A percentile compares a stretch with the other conserved stretches of the same genome.
These are phyloP conservation scores for Coniochaeta prunicola DNA, from an alignment of 2,329 filamentous ascomycete species.

Conservation along the genomic window DNA sequence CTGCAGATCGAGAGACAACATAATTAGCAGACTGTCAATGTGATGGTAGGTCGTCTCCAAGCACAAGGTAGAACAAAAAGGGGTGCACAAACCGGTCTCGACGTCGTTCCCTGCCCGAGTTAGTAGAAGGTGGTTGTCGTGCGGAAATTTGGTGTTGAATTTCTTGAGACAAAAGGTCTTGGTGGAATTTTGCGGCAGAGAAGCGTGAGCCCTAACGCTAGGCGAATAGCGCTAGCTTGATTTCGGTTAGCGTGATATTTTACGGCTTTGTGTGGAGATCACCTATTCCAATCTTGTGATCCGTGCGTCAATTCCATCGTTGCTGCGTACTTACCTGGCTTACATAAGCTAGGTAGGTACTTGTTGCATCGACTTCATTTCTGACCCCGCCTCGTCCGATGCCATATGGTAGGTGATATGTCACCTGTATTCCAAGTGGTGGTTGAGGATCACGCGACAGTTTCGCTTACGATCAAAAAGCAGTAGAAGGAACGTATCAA, in stretches of 20 bases:
- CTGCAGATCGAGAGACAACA: constrained; percentile 21
- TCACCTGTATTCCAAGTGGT: background rate
- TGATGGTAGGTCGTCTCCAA: constrained; percentile 16
- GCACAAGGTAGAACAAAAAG: background rate
- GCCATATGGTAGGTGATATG: background rate
- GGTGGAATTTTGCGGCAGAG: constrained; percentile 19
- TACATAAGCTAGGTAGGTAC: no score
- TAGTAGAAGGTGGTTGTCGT: constrained; percentile 2
- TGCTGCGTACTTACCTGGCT: no score
- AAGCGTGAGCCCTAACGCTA: constrained; percentile 25
- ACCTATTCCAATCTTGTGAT: constrained; percentile 14
- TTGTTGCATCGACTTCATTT: no score
- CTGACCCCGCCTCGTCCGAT: background rate
- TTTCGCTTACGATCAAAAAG: background rate
- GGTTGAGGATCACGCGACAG: background rate
- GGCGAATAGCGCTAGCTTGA: constrained; percentile 24
- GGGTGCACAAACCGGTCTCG: constrained; percentile 1
- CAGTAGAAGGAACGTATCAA: background rate
- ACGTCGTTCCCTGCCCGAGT: constrained; percentile 2
- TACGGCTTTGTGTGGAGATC: constrained; percentile 6
- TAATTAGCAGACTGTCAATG: constrained; percentile 6
- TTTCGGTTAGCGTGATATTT: constrained; percentile 12
- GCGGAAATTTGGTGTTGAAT: background rate
- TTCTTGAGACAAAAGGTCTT: background rate
- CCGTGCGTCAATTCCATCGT: background rate